Base-by-base conservation (phyloP, 1,284 basidiomycete genomes). In the Ceratobasidium theobromae region DNA sequence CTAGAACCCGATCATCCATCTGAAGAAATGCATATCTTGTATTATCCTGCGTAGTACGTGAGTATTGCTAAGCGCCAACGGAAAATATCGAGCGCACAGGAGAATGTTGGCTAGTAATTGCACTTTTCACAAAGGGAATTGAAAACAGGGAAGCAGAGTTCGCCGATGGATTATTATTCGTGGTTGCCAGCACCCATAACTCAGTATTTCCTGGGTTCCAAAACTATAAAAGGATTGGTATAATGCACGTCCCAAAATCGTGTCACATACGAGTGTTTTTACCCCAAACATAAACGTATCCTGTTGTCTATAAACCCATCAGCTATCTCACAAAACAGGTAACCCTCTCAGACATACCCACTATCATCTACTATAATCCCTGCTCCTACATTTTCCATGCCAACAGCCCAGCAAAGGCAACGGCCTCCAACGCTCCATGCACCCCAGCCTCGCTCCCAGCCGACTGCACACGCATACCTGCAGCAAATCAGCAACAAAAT, bases 11-110 rank as follows among this genome's bases (percentile, higher is more conserved):
- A 73, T 98, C 95, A 73, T 98, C 95, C 83, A 96, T 86, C 76
- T 98, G 94, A 38, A 98, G 80, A 76, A 98, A 97, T 0, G 93
- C 95, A 73, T 97, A 96, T 69, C 93, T 85, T 1, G 93, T 93
- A 73, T 95, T 95, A 73, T 96, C 94, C 90, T 93, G 67, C n/a
- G 27, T 28, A 43, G 32, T 28, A 45, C 16, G 3, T 67, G 48
- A 54, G 40, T 43, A 33, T 45, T n/a, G n/a, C n/a, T n/a, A 57
- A 27, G 16, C 6, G 28, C 40, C 67, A 32, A 51, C 67, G 18
- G 18, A 28, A 23, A 23, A 65, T 21, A 48, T 40, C 53, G 12
- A 71, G 67, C 82, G 54, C 73, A 93, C 93, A 1, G 96, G 96
- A 27, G 91, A 89, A 73, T 95, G 93, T 73, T 98, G 93, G 4